Evolutionary conservation across 768 basidiomycete species (phyloP), one percentile per base, ranked within the genome.

Genomic region (Calocybe indica): DNA sequence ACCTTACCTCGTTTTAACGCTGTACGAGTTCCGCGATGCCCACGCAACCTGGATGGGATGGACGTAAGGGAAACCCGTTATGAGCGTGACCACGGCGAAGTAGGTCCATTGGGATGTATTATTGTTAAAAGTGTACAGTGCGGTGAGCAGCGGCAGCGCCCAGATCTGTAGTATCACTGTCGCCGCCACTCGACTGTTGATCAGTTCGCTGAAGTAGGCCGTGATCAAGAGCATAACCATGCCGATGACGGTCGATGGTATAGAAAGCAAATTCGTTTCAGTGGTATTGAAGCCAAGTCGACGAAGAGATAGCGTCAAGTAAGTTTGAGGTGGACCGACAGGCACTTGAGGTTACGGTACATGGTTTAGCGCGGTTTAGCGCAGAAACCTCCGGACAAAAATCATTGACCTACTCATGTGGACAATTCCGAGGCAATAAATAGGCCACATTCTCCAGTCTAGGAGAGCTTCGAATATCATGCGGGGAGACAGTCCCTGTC

Each of bases 401-500:
- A 11, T 35, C 33, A 7, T 15, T 10, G 15, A 61, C 70, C 35
- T 53, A 78, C 76, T 73, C 72, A 78, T 71, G 56, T 78, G 78
- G 9, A 69, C 61, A 30, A 81, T 57, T 4, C 80, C 78, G 28
- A 83, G 68, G 22, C 70, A 61, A 53, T 86, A 86, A 32, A 86
- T 51, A 0, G 84, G 83, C 83, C 83, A 85, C 54, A 85, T 62
- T 44, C 74, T 67, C 73, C 76, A 85, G 55, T 86, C 83, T 13
- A 62, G 65, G 14, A 83, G 49, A 10, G 79, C 74, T 22, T 68
- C 56, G 60, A 66, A 77, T 29, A 85, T 73, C 65, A 74, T 76
- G 50, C 55, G 60, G 6, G 70, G 40, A 4, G 67, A 66, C 5
- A 86, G 64, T 10, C 80, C 83, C 63, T 87, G 66, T n/a, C 83